These are phyloP conservation scores for Elaphomyces granulatus DNA, from an alignment of 495 filamentous ascomycete species.

Conservation along the genomic window DNA sequence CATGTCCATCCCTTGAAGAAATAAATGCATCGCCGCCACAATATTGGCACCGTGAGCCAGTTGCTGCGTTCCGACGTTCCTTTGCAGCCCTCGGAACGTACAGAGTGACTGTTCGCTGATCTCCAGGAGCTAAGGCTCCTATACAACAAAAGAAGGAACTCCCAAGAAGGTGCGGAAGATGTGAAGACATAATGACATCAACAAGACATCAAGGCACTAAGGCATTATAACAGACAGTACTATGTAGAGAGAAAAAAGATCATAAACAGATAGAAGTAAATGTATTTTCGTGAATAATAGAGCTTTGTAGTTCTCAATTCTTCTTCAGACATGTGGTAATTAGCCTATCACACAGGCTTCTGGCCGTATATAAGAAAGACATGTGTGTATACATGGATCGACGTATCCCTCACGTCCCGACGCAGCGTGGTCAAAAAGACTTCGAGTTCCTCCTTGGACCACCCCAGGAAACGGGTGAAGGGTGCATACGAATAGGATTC, in stretches of 20 bases:
- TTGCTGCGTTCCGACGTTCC: too few relatives aligned
- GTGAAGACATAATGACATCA: neutral
- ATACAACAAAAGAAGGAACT: too few relatives aligned
- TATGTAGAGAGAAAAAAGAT: neutral
- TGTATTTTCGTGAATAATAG: neutral
- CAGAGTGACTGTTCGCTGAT: too few relatives aligned
- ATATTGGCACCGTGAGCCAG: too few relatives aligned
- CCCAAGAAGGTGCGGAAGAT: too few relatives aligned
- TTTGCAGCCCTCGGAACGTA: too few relatives aligned
- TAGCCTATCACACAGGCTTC: constrained; percentile 2
- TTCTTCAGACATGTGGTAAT: too few relatives aligned
- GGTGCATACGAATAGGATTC: constrained; percentile 13
- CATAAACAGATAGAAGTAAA: neutral
- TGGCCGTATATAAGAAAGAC: constrained; percentile 6
- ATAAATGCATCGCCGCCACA: too few relatives aligned
- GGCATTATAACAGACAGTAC: neutral
- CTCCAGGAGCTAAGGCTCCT: too few relatives aligned
- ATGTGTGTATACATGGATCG: constrained; percentile 22
- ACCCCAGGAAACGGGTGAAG: constrained; percentile 32
- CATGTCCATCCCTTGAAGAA: too few relatives aligned
- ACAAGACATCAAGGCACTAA: neutral
- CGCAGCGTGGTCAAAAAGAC: constrained; percentile 30
- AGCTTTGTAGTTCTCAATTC: too few relatives aligned
- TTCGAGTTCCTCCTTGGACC: constrained; percentile 33
- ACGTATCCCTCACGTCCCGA: constrained; percentile 28